phyloP scores from a whole-genome alignment of 1,139 yeast genomes.

The Geotrichum klebahnii region DNA sequence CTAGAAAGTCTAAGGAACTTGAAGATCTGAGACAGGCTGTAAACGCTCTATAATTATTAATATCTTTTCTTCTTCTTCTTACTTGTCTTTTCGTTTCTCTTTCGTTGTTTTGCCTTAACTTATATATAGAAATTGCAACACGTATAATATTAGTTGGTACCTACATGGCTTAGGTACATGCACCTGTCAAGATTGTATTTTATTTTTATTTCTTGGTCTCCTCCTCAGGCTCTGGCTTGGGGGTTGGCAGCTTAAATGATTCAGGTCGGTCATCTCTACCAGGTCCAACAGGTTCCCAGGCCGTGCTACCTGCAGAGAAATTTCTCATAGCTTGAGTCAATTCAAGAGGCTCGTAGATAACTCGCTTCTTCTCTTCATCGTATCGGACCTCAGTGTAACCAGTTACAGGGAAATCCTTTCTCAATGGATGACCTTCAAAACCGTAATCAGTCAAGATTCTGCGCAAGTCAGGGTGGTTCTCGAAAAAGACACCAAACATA shows the following conservation, averaged over 20 bases:
- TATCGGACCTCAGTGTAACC: conserved; percentile 88
- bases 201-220: conserved; percentile 36
- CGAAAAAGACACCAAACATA: conserved; percentile 80
- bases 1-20: conserved; percentile 51
- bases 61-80: background rate
- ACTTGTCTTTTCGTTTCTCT: background rate
- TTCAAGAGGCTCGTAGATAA: conserved; percentile 85
- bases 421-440: conserved; percentile 85
- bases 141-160: conserved; percentile 9
- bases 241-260: conserved; percentile 73
- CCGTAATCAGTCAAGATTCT: conserved; percentile 91
- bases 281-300: conserved; percentile 89
- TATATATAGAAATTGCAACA: background rate
- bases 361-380: conserved; percentile 86
- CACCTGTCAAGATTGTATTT: conserved; percentile 1
- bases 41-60: conserved; percentile 21
- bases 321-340: conserved; percentile 89
- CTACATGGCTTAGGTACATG: conserved; percentile 13
- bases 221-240: conserved; percentile 59
- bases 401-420: conserved; percentile 90
- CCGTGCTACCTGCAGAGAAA: conserved; percentile 81
- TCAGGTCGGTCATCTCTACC: conserved; percentile 83
- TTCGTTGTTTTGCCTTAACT: background rate
- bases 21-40: conserved; percentile 47
- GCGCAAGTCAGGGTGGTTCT: conserved; percentile 85